Conservation (phyloP, 2,329 filamentous ascomycete genomes). For the Albophoma yamanashiensis region DNA sequence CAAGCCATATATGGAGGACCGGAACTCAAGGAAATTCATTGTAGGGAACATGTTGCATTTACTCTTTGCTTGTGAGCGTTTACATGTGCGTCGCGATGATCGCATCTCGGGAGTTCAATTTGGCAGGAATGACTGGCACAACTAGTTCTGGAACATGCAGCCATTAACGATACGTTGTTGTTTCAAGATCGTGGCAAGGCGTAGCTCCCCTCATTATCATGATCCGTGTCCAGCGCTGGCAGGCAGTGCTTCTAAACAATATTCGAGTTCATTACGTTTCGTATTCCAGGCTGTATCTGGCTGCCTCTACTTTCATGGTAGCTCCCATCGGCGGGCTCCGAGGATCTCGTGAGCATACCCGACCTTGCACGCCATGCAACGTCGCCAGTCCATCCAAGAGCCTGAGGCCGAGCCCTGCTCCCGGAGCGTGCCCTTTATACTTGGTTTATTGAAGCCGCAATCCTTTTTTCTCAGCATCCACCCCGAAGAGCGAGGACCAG, state of each 20-base stretch:
- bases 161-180: background rate
- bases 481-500: slow-evolving; percentile 65
- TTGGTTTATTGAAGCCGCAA: background rate
- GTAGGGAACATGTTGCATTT: background rate
- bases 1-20: background rate
- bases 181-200: background rate
- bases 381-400: background rate
- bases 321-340: background rate
- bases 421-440: background rate
- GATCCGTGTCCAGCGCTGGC: background rate
- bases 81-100: background rate
- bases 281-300: background rate
- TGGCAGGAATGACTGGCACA: background rate
- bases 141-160: background rate
- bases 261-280: background rate
- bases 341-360: background rate
- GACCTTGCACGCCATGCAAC: background rate
- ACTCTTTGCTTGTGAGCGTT: background rate
- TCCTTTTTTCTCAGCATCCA: background rate
- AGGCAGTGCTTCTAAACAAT: background rate
- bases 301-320: background rate
- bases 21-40: background rate
- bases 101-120: background rate
- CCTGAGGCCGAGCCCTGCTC: background rate
- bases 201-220: too few species aligned